These are phyloP conservation scores for Beauveria varroae DNA, from an alignment of 2,329 filamentous ascomycete species.

Conservation along the genomic window DNA sequence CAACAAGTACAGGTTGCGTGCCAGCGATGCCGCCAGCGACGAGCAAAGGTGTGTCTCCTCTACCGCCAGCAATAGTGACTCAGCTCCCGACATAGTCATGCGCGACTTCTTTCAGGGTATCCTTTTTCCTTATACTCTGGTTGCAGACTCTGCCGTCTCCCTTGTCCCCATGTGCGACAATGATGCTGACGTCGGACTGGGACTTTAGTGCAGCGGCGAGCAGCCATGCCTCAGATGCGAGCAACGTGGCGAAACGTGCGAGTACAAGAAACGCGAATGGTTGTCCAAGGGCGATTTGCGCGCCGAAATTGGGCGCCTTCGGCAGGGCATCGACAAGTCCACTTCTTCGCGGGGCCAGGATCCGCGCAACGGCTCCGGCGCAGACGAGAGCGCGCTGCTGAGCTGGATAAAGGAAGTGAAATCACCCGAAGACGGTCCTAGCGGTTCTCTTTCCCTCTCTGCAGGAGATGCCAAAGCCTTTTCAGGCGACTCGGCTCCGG, in stretches of 20 bases:
- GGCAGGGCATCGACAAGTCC: constrained; percentile 7
- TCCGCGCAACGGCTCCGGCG: not conserved
- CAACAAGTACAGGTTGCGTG: constrained; percentile 9
- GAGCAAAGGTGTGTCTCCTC: constrained; percentile 10
- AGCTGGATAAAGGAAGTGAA: not conserved
- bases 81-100: not conserved
- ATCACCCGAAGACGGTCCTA: not conserved
- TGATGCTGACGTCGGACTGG: not conserved
- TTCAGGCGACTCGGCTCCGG: not conserved
- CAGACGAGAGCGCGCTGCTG: not conserved
- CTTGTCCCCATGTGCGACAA: not conserved
- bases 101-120: too few relatives aligned
- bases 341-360: not conserved
- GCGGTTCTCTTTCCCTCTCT: not conserved
- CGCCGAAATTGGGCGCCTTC: constrained; percentile 17
- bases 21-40: constrained; percentile 12
- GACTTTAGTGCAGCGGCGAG: constrained; percentile 7
- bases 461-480: not conserved
- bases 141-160: not conserved
- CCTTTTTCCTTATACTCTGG: not conserved
- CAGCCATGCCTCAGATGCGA: constrained; percentile 9
- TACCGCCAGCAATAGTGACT: not conserved
- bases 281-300: constrained; percentile 15
- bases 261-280: constrained; percentile 7
- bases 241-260: constrained; percentile 5